phyloP scores from a whole-genome alignment of 2,329 filamentous ascomycete species.

The Fusarium coicis region DNA sequence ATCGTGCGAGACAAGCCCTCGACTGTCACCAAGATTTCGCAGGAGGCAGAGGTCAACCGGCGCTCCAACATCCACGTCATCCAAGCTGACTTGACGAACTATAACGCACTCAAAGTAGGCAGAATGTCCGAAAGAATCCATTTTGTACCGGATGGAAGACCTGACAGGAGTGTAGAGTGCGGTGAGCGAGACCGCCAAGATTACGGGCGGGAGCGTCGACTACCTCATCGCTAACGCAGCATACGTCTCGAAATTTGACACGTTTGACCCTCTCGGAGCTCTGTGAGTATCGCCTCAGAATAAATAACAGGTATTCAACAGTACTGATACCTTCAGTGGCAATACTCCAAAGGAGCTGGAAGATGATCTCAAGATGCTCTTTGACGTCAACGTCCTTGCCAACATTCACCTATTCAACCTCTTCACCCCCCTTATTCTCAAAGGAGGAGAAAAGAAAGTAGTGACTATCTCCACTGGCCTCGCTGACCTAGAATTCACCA shows the following conservation, averaged over 20 bases:
- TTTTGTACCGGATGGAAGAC: not conserved
- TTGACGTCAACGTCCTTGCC: not conserved
- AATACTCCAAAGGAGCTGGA: not conserved
- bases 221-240: not conserved
- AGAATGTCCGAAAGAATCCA: fast-evolving
- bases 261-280: not conserved
- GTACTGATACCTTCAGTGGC: fast-evolving
- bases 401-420: not conserved
- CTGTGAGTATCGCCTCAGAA: not conserved
- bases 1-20: not conserved
- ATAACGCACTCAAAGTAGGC: fast-evolving
- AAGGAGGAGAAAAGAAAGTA: not conserved
- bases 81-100: not conserved
- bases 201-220: not conserved
- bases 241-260: not conserved
- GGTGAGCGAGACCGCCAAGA: not conserved
- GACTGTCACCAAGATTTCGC: not conserved
- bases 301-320: fast-evolving
- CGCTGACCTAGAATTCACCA: not conserved
- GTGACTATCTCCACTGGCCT: not conserved
- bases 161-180: fast-evolving
- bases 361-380: not conserved
- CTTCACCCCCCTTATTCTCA: not conserved
- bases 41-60: not conserved
- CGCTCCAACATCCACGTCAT: not conserved